Conservation (phyloP, 148 eudicot genomes). For the Persicaria tinctoria region DNA sequence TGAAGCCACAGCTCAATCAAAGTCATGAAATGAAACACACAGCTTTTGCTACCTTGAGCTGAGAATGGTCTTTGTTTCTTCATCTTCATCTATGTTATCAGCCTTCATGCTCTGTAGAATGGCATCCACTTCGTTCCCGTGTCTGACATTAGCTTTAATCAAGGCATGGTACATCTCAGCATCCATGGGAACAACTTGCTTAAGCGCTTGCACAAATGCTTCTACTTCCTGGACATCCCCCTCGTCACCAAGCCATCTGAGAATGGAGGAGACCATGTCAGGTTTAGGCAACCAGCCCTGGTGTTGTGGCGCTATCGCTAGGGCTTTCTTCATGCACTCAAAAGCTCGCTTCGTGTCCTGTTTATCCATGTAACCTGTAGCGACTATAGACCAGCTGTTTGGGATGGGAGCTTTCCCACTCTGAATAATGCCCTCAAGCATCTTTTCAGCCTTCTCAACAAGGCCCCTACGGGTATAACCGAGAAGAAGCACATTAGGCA, state of each 20-base stretch:
- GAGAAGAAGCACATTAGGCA: conserved; percentile 34
- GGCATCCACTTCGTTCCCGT: conserved; percentile 17
- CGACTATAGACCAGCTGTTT: conserved; percentile 41
- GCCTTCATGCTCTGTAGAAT: conserved; percentile 28
- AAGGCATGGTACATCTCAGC: conserved; percentile 22
- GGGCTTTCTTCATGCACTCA: conserved; percentile 39
- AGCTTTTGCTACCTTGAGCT: background rate
- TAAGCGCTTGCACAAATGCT: conserved; percentile 29
- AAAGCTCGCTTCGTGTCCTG: conserved; percentile 31
- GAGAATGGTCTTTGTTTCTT: conserved; percentile 17
- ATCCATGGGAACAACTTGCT: conserved; percentile 19
- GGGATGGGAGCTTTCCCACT: conserved; percentile 37
- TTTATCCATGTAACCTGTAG: conserved; percentile 32
- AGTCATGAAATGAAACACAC: background rate
- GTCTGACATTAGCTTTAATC: conserved; percentile 18
- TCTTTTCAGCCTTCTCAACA: conserved; percentile 33
- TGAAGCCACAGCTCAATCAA: background rate
- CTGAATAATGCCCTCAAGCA: conserved; percentile 29
- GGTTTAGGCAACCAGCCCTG: conserved; percentile 44
- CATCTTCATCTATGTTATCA: conserved; percentile 25
- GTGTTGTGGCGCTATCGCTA: conserved; percentile 28
- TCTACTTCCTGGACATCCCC: conserved; percentile 33
- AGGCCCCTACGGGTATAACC: conserved; percentile 37
- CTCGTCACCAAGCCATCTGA: conserved; percentile 37
- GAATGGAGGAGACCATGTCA: conserved; percentile 18